Evolutionary conservation across 768 basidiomycete species (phyloP).

Genomic region (Tricholoma flavovirens): DNA sequence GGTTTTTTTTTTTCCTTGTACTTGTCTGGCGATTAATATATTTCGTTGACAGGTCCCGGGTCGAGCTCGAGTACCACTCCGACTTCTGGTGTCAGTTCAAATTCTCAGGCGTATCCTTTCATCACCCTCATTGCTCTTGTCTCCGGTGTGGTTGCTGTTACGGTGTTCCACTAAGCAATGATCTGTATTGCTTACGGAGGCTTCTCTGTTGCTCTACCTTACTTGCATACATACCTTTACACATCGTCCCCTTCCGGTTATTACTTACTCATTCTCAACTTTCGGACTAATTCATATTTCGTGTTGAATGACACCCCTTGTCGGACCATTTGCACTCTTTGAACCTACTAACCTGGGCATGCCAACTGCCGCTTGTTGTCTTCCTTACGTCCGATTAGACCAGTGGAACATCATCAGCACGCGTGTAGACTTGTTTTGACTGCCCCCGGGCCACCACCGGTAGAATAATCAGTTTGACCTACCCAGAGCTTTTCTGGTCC

Average conservation of each 20-base stretch:
- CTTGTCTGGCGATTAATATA: background rate
- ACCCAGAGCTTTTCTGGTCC: no score
- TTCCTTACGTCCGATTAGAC: no score
- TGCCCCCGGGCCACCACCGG: no score
- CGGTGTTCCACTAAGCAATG: conserved; percentile 14
- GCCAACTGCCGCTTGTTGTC: no score
- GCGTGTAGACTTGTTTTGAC: no score
- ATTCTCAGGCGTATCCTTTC: conserved; percentile 12
- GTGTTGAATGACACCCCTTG: background rate
- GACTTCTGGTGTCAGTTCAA: conserved; percentile 2
- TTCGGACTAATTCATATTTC: background rate
- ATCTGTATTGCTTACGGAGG: background rate
- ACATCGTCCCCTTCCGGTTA: background rate
- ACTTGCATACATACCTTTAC: background rate
- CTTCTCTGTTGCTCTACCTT: background rate
- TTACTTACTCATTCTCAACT: background rate
- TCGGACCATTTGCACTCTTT: no score
- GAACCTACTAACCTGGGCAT: no score
- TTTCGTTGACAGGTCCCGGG: conserved; percentile 1
- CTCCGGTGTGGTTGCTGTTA: conserved; percentile 18
- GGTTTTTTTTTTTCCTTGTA: background rate
- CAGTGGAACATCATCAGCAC: no score
- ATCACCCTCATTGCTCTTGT: conserved; percentile 16
- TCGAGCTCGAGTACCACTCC: conserved; percentile 1
- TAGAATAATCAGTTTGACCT: no score